These are phyloP conservation scores for Globisporangium iwayamae DNA, from an alignment of 352 stramenopile species.

Conservation along the genomic window DNA sequence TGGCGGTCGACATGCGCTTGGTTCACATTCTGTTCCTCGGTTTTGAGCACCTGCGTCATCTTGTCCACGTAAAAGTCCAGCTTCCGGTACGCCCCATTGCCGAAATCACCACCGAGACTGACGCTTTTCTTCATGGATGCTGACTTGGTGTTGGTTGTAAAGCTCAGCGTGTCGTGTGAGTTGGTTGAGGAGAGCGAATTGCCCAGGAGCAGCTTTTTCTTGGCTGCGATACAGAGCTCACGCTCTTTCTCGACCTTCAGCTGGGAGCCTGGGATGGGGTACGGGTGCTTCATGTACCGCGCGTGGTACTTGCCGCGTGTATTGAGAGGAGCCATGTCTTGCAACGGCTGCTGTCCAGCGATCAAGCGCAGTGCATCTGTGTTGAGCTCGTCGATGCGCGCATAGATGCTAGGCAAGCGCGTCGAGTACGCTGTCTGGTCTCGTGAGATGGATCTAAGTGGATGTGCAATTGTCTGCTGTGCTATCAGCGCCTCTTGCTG, in stretches of 20 bases:
- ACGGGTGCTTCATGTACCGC: constrained; percentile 62
- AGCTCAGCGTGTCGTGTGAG: background rate
- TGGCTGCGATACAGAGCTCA: constrained; percentile 46
- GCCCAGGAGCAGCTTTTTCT: constrained; percentile 66
- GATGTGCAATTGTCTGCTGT: background rate
- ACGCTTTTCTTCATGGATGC: constrained; percentile 8
- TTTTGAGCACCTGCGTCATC: constrained; percentile 29
- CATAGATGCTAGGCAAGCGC: constrained; percentile 39
- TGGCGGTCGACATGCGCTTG: constrained; percentile 24
- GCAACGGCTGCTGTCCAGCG: constrained; percentile 34
- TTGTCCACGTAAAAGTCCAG: constrained; percentile 49
- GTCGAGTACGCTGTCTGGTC: background rate
- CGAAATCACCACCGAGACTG: constrained; percentile 10
- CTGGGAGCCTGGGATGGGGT: constrained; percentile 71
- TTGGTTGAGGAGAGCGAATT: background rate
- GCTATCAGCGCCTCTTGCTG: constrained; percentile 7
- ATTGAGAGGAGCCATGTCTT: constrained; percentile 41
- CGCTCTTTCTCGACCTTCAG: constrained; percentile 64
- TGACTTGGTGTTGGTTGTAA: background rate
- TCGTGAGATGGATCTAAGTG: background rate
- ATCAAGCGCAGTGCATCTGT: constrained; percentile 39
- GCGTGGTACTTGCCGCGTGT: constrained; percentile 65
- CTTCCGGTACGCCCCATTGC: constrained; percentile 28
- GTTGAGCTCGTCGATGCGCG: constrained; percentile 39
- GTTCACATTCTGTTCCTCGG: constrained; percentile 27